Base-by-base conservation (phyloP, 2,329 filamentous ascomycete species). In the Emmonsiellopsis sp. region DNA sequence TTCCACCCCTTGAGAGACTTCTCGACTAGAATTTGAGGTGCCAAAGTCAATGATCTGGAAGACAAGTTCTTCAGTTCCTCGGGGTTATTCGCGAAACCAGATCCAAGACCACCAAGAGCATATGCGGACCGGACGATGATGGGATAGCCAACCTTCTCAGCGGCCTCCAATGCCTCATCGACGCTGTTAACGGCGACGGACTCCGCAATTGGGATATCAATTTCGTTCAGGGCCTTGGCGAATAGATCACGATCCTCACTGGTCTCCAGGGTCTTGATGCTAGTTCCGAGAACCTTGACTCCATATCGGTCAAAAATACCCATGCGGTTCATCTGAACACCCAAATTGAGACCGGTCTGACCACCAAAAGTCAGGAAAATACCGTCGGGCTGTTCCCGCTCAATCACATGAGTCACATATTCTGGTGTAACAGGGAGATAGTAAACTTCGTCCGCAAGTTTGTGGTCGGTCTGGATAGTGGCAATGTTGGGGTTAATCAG, bases 1-100 rank as follows among this genome's bases (percentile, higher is more conserved):
- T 98, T 98, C 93, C 93, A 98, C 71, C 93, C 93, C 79, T 96
- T 97, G 62, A 98, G 83, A 51, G 90, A 95, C 76, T 97, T 97
- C 78, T 98, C 93, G 55, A 98, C 91, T 68, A 98, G 74, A 65
- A 98, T 96, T 73, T 98, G 93, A 49, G 93, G 92, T 2, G 92
- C 92, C 37, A 97, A 82, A 44, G 91, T 95, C 55, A 98, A 80
- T 46, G 92, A 97, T 60, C 89, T 85, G 57, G 93, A 91, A 60
- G 91, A 87, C 80, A 98, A 81, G 73, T 97, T 90, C 69, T 88
- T 86, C 55, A 98, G 84, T 75, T 98, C 93, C 66, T 96, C 90
- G 62, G 86, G 79, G 73, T 95, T 93, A 74, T 90, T 87, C 61
- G 93, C 93, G 69, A 98, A 98, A 51, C 93, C 93, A 59, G 91